A percentile compares a stretch with the other conserved stretches of the same genome.
Evolutionary conservation across 495 filamentous ascomycete species (phyloP).

Genomic region (Talaromyces borbonicus): DNA sequence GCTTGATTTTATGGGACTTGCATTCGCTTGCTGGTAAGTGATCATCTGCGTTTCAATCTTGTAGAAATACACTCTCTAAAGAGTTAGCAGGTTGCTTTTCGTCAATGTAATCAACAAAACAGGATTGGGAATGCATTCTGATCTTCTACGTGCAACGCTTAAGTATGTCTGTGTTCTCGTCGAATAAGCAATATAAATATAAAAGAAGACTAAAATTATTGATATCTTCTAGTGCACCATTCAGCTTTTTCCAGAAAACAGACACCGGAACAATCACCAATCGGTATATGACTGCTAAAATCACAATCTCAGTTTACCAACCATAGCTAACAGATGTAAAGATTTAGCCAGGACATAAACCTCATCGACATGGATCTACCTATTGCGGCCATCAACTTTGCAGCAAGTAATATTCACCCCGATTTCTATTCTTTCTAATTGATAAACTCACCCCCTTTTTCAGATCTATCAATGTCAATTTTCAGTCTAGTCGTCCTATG

Average conservation of each 20-base stretch:
- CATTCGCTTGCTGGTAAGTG: not conserved
- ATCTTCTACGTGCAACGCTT: not conserved
- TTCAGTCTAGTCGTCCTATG: slow-evolving; percentile 3
- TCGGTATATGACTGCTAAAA: slow-evolving; percentile 6
- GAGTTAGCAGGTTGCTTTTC: not conserved
- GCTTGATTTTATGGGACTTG: not conserved
- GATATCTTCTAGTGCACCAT: slow-evolving; percentile 21
- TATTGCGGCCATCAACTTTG: slow-evolving; percentile 11
- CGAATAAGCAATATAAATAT: not conserved
- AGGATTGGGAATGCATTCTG: not conserved
- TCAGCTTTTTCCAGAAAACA: slow-evolving; percentile 37
- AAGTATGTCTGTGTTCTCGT: not conserved
- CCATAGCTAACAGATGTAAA: not conserved
- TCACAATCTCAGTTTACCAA: not conserved
- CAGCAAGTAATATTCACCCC: not conserved
- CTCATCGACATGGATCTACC: slow-evolving; percentile 49
- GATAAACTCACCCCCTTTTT: not conserved
- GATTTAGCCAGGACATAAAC: slow-evolving; percentile 53
- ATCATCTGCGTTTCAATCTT: not conserved
- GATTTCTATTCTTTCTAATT: not conserved
- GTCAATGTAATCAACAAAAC: not conserved
- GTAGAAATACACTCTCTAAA: not conserved
- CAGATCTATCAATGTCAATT: too few relatives aligned
- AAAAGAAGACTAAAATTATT: too few relatives aligned
- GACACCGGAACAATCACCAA: slow-evolving; percentile 36